Conservation (phyloP, 2,329 filamentous ascomycete species). For the Cercospora nicotianae region DNA sequence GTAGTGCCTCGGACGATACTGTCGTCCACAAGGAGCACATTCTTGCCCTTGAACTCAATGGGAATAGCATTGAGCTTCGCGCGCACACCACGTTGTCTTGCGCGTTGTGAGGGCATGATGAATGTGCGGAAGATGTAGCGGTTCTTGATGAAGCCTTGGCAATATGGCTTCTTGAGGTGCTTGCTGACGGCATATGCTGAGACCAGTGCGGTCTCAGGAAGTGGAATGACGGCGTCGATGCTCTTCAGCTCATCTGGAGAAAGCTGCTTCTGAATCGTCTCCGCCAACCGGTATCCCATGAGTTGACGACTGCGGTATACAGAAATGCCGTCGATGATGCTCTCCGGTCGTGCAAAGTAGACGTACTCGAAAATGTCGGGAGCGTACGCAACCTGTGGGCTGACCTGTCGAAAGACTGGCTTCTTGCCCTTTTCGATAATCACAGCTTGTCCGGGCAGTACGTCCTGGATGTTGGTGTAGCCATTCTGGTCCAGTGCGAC, state of each 20-base stretch:
- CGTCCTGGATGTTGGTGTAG: slow-evolving; percentile 73
- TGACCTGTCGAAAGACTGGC: slow-evolving; percentile 75
- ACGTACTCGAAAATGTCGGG: slow-evolving; percentile 88
- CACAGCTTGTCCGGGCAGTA: slow-evolving; percentile 80
- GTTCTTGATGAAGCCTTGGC: slow-evolving; percentile 85
- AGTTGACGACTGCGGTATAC: slow-evolving; percentile 80
- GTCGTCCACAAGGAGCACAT: slow-evolving; percentile 84
- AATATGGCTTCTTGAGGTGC: slow-evolving; percentile 72
- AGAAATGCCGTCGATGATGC: slow-evolving; percentile 81
- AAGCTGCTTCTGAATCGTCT: slow-evolving; percentile 67
- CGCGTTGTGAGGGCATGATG: slow-evolving; percentile 79
- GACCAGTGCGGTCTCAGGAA: slow-evolving; percentile 80
- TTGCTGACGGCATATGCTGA: slow-evolving; percentile 76
- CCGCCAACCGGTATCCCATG: slow-evolving; percentile 80
- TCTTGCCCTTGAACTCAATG: slow-evolving; percentile 77
- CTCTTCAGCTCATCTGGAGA: slow-evolving; percentile 68
- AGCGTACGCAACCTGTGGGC: slow-evolving; percentile 66
- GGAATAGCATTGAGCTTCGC: slow-evolving; percentile 87
- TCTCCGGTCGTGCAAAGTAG: slow-evolving; percentile 83
- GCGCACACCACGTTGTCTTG: slow-evolving; percentile 80
- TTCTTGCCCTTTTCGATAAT: slow-evolving; percentile 76
- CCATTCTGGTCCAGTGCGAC: slow-evolving; percentile 80
- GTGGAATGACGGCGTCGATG: slow-evolving; percentile 82
- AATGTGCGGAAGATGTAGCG: slow-evolving; percentile 86
- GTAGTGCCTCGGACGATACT: slow-evolving; percentile 87